A percentile compares a stretch with the other conserved stretches of the same genome.
Conservation (phyloP, 2,329 filamentous ascomycete genomes). For the Aspergillus ustus region DNA sequence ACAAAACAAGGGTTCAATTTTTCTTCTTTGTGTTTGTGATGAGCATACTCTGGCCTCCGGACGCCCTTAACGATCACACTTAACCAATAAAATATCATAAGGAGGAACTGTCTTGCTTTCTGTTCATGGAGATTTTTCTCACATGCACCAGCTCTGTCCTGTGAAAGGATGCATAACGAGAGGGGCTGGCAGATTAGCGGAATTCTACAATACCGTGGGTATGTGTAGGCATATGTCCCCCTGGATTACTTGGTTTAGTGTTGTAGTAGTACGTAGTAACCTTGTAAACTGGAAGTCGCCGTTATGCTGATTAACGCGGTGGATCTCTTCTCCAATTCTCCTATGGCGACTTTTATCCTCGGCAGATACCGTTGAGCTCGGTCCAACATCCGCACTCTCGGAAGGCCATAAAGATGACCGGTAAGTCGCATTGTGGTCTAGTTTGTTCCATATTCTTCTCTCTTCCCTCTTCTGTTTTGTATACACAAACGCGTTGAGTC, state of each 20-base stretch:
- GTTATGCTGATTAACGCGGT: background rate
- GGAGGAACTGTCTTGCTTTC: constrained; percentile 30
- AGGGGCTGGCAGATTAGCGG: background rate
- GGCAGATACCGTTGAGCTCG: constrained; percentile 6
- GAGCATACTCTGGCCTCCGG: constrained; percentile 42
- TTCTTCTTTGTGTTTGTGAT: constrained; percentile 43
- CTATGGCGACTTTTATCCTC: constrained; percentile 2
- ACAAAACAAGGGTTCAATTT: constrained; percentile 37
- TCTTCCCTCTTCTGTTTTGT: background rate
- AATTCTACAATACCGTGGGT: background rate
- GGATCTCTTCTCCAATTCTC: background rate
- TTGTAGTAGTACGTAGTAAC: background rate
- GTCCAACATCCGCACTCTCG: constrained; percentile 1
- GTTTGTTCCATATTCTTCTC: background rate
- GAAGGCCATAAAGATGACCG: constrained; percentile 1
- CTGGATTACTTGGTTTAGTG: background rate
- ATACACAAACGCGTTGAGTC: background rate
- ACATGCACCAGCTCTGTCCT: background rate
- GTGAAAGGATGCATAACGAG: background rate
- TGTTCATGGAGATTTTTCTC: constrained; percentile 18
- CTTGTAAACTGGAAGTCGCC: no score
- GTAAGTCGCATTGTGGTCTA: background rate
- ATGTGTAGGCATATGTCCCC: background rate
- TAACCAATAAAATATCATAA: constrained; percentile 43
- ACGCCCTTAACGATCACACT: constrained; percentile 44